Evolutionary conservation across 169 alveolate species (phyloP).

Genomic region (Plasmodium relictum): DNA sequence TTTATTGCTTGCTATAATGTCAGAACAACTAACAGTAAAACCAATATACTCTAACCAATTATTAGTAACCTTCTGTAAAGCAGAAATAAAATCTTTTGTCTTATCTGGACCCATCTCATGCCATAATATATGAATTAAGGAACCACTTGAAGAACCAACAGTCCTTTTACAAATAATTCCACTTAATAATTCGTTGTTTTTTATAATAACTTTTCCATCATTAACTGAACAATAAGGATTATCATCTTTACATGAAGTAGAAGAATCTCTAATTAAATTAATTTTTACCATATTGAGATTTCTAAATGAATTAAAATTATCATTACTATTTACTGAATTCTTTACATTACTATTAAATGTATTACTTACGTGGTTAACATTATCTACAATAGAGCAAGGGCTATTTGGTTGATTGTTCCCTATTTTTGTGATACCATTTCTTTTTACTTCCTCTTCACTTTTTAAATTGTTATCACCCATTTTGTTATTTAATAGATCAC

Average conservation of each 20-base stretch:
- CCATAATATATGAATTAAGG: conserved; percentile 98
- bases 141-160: conserved; percentile 98
- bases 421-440: background rate
- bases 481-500: conserved; percentile 28
- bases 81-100: conserved; percentile 96
- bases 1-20: conserved; percentile 96
- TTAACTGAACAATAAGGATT: conserved; percentile 83
- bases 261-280: conserved; percentile 76
- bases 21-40: conserved; percentile 99
- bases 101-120: conserved; percentile 98
- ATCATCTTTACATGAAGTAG: conserved; percentile 79
- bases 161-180: conserved; percentile 98
- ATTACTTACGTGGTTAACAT: conserved; percentile 11
- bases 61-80: conserved; percentile 96
- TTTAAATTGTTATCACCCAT: conserved; percentile 57
- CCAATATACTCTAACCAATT: conserved; percentile 98
- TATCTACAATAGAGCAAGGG: conserved; percentile 25
- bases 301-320: conserved; percentile 64
- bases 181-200: conserved; percentile 96
- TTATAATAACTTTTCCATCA: conserved; percentile 91
- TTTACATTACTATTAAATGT: background rate
- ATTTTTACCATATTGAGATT: conserved; percentile 79
- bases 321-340: conserved; percentile 1
- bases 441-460: conserved; percentile 5
- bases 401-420: conserved; percentile 48